Conservation (phyloP, 805 yeast species). For the Lachancea lanzarotensis region DNA sequence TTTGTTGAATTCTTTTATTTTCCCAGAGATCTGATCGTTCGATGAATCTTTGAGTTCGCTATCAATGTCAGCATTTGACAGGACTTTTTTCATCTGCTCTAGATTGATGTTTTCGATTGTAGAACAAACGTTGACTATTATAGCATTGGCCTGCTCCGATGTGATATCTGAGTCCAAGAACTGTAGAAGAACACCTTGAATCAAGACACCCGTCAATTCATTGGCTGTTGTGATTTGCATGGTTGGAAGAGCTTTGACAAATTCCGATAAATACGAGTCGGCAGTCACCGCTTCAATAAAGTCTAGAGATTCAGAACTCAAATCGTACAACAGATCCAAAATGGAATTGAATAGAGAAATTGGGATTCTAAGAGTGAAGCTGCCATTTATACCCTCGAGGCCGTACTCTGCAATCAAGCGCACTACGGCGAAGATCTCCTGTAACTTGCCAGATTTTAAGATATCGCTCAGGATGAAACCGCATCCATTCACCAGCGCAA, state of each 20-base stretch:
- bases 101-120: constrained; percentile 32
- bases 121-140: constrained; percentile 21
- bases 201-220: constrained; percentile 31
- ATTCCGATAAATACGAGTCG: constrained; percentile 13
- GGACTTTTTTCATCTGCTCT: constrained; percentile 25
- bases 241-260: constrained; percentile 16
- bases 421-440: constrained; percentile 19
- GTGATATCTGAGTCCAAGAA: constrained; percentile 28
- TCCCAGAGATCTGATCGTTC: constrained; percentile 20
- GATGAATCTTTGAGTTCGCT: constrained; percentile 14
- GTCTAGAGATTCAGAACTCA: constrained; percentile 51
- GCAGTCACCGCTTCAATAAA: constrained; percentile 35
- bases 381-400: constrained; percentile 14
- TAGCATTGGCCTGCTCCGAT: constrained; percentile 17
- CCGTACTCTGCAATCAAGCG: constrained; percentile 25
- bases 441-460: constrained; percentile 23
- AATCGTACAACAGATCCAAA: constrained; percentile 53
- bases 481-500: constrained; percentile 58
- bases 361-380: constrained; percentile 30
- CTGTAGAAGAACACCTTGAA: constrained; percentile 37
- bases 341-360: constrained; percentile 44
- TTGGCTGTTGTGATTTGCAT: constrained; percentile 17
- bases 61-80: constrained; percentile 14
- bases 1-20: constrained; percentile 34
- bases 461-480: constrained; percentile 50